Conservation (phyloP, 805 yeast genomes). For the Vanderwaltozyma tropicalis region DNA sequence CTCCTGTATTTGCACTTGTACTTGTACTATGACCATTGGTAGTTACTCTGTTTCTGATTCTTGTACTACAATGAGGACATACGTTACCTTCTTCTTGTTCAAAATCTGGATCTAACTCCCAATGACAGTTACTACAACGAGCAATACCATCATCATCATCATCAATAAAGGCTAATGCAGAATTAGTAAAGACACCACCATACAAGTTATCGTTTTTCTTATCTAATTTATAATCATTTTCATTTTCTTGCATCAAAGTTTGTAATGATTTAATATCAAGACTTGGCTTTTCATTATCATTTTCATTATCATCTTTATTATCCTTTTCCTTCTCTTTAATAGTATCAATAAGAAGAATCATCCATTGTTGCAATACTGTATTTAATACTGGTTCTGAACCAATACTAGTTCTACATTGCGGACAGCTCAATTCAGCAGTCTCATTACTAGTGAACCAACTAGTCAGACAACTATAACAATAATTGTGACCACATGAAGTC, state of each 20-base stretch:
- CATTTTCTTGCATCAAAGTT: constrained; percentile 10
- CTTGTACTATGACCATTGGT: not conserved
- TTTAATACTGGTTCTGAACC: constrained; percentile 44
- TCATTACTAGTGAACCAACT: constrained; percentile 44
- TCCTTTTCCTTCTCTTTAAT: constrained; percentile 10
- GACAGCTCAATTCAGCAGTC: constrained; percentile 46
- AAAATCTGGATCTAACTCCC: constrained; percentile 45
- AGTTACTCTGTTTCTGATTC: constrained; percentile 29
- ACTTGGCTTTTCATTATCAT: constrained; percentile 6
- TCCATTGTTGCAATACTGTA: constrained; percentile 38
- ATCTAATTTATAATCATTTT: constrained; percentile 11
- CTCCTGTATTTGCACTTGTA: not conserved
- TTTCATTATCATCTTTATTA: constrained; percentile 4
- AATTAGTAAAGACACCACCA: constrained; percentile 38
- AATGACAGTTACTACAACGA: constrained; percentile 65
- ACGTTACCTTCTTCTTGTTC: constrained; percentile 25
- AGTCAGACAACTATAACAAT: constrained; percentile 55
- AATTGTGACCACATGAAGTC: constrained; percentile 62
- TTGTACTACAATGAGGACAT: constrained; percentile 61
- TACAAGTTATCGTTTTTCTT: constrained; percentile 32
- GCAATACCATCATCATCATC: constrained; percentile 66
- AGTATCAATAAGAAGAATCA: constrained; percentile 33
- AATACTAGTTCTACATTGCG: constrained; percentile 49
- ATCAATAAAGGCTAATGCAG: constrained; percentile 46
- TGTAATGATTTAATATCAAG: not conserved